Evolutionary conservation across 2,329 filamentous ascomycete genomes (phyloP).

Genomic region (Colletotrichum sp.): DNA sequence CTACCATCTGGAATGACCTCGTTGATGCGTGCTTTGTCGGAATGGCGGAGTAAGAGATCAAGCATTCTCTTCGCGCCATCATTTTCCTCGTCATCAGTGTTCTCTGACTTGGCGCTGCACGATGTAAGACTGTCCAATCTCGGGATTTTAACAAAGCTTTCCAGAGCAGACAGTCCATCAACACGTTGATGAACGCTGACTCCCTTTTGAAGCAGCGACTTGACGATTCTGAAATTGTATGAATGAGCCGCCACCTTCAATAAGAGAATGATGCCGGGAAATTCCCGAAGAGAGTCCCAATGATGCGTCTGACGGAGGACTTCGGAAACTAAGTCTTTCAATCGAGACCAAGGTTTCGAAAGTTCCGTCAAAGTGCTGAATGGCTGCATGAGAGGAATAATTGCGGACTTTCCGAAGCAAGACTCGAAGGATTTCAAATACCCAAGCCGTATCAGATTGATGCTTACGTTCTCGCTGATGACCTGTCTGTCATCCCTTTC

Average conservation of each 20-base stretch:
- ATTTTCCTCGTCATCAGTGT: too few species aligned
- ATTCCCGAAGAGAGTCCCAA: not conserved
- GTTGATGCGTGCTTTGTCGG: not conserved
- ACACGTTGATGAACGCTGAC: not conserved
- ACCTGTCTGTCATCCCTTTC: not conserved
- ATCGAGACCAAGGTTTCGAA: not conserved
- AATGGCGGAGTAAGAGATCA: not conserved
- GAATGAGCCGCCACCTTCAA: not conserved
- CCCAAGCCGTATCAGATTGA: not conserved
- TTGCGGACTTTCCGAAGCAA: not conserved
- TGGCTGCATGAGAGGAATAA: not conserved
- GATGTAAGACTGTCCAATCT: too few species aligned
- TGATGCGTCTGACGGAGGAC: not conserved
- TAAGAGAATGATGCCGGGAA: not conserved
- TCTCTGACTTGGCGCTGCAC: too few species aligned
- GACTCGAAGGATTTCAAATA: not conserved
- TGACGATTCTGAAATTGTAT: accelerated
- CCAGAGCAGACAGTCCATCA: not conserved
- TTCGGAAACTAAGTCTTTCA: not conserved
- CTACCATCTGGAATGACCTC: not conserved
- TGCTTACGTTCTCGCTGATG: not conserved
- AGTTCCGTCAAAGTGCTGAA: not conserved
- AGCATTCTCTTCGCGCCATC: not conserved
- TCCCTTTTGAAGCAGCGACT: not conserved
- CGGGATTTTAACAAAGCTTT: not conserved